Evolutionary conservation across 1,284 basidiomycete species (phyloP), one percentile per base, ranked within the genome.

Genomic region (Malassezia globosa): DNA sequence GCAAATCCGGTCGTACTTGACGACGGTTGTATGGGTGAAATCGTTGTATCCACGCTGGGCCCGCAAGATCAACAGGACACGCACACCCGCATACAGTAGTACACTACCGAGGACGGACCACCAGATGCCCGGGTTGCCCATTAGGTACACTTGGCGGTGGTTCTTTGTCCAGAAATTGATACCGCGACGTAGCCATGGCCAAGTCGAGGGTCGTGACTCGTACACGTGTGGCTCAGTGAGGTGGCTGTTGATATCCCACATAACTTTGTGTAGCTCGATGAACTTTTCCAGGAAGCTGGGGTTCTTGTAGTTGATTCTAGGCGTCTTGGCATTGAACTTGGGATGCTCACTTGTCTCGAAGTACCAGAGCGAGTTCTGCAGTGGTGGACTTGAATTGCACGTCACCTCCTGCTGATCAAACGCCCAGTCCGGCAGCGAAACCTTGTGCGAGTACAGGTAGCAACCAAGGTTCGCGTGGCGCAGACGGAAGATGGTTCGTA

Each of bases 81-180:
- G 81, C 2, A 84, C 76, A 11, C 74, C 74, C 1, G 80, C 72
- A 64, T 94, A 96, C 1, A 77, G 68, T 1, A 78, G 60, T 5
- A 96, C 79, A 1, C 85, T 79, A 1, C 81, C 64, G 0, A 84
- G 82, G 60, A 85, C 84, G 19, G 82, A 73, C 79, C 83, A 94
- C 90, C 92, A 96, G 18, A 94, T 78, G 54, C 90, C 76, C 0
- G 89, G 87, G 72, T 96, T 97, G 6, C 92, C 92, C 25, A 95
- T 78, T 36, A 97, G 78, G 73, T 97, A 97, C 52, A 97, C 84
- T 68, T 96, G 92, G 29, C 80, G 79, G 71, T 96, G 84, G 55
- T 96, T 85, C 72, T 90, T 89, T 35, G 92, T 87, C 94, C 94
- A 97, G 75, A 96, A 97, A 75, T 75, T 75, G 69, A 99, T 97